Evolutionary conservation across 805 yeast species (phyloP).

Genomic region (Candida berthetii): DNA sequence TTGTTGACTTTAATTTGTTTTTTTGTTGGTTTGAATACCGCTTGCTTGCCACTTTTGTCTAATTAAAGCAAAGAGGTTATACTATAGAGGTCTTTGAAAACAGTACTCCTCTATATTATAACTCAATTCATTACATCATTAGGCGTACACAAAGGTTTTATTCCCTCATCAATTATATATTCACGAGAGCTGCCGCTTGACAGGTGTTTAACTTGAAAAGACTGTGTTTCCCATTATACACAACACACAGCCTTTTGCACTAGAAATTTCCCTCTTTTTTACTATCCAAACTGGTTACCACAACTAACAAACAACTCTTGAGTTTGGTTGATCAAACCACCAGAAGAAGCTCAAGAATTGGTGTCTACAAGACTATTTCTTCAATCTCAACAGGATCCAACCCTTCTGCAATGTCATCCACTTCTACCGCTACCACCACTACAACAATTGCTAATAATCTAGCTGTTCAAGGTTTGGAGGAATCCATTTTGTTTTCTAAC

Average conservation of each 20-base stretch:
- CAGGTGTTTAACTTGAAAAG: not conserved
- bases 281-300: slow-evolving; percentile 12
- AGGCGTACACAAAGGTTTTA: not conserved
- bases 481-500: not conserved
- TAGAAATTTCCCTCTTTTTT: not conserved
- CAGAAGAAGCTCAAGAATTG: slow-evolving; percentile 8
- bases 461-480: slow-evolving; percentile 1
- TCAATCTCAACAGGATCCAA: not conserved
- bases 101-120: not conserved
- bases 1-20: too few relatives aligned
- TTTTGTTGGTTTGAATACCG: too few relatives aligned
- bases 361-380: not conserved
- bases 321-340: slow-evolving; percentile 18
- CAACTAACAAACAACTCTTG: slow-evolving; percentile 10
- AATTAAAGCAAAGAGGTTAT: too few relatives aligned
- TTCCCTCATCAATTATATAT: not conserved
- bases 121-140: not conserved
- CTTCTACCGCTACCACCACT: not conserved
- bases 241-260: not conserved
- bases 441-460: not conserved
- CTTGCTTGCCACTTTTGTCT: too few relatives aligned
- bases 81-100: not conserved
- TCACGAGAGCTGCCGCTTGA: slow-evolving; percentile 51
- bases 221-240: slow-evolving; percentile 1
- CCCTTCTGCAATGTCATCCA: not conserved